Evolutionary conservation across 179 eudicot species (phyloP).

Genomic region (Beta corolliflora): DNA sequence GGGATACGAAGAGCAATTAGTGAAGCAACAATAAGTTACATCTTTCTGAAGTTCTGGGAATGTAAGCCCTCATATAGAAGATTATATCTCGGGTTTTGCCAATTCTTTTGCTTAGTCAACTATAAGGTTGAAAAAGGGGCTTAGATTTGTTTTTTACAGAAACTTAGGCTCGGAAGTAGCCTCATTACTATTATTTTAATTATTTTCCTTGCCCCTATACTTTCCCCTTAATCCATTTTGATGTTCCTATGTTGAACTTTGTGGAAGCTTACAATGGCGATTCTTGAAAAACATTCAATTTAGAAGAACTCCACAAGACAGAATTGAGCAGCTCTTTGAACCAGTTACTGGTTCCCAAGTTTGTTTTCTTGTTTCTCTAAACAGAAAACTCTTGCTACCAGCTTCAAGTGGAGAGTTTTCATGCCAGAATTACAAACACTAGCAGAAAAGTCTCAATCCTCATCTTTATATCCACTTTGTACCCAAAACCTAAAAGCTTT

Average conservation of each 20-base stretch:
- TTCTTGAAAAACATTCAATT: no score
- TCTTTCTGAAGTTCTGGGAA: not conserved
- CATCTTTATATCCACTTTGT: not conserved
- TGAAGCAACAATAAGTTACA: not conserved
- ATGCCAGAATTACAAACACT: not conserved
- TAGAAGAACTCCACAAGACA: no score
- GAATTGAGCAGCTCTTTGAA: no score
- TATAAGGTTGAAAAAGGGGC: not conserved
- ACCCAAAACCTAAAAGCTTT: not conserved
- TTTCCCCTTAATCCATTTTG: no score
- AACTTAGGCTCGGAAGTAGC: not conserved
- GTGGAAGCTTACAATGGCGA: no score
- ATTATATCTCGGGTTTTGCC: not conserved
- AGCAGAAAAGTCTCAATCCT: not conserved
- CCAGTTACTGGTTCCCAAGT: no score
- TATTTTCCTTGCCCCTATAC: no score
- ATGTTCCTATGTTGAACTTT: no score
- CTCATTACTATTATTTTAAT: no score
- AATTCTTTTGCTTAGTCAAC: not conserved
- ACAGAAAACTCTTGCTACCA: no score
- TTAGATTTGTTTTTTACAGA: not conserved
- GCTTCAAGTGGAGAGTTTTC: no score
- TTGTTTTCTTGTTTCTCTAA: no score
- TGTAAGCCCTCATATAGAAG: not conserved
- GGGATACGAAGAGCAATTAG: not conserved